Evolutionary conservation across 805 yeast species (phyloP).

Genomic region (Metschnikowia picachoensis): DNA sequence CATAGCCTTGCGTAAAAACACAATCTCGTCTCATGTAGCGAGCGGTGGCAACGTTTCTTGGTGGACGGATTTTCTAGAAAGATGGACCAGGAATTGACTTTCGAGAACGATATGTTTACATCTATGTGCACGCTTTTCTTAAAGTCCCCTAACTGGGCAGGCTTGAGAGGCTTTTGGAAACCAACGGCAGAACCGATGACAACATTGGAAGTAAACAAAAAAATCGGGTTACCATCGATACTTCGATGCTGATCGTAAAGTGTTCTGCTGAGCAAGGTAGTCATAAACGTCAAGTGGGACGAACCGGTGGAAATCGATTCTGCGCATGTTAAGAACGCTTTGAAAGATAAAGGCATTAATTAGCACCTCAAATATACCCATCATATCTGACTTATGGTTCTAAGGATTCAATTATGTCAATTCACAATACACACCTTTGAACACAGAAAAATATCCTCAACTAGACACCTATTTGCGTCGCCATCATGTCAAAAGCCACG

Average conservation of each 20-base stretch:
- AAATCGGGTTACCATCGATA: slow-evolving; percentile 79
- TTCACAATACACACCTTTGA: not conserved
- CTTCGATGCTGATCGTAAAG: slow-evolving; percentile 92
- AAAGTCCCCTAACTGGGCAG: slow-evolving; percentile 81
- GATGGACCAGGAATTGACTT: slow-evolving; percentile 96
- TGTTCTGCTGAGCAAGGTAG: slow-evolving; percentile 69
- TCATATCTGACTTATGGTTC: no score
- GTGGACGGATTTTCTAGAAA: slow-evolving; percentile 97
- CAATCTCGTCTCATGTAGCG: slow-evolving; percentile 53
- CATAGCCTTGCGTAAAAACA: slow-evolving; percentile 73
- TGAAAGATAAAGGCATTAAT: slow-evolving; percentile 40
- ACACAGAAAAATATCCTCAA: not conserved
- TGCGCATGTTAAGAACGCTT: slow-evolving; percentile 59
- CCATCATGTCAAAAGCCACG: slow-evolving; percentile 22
- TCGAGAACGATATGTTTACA: slow-evolving; percentile 72
- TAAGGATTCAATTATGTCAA: no score
- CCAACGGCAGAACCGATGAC: slow-evolving; percentile 92
- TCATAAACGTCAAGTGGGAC: slow-evolving; percentile 75
- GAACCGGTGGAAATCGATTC: slow-evolving; percentile 79
- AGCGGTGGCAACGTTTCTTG: slow-evolving; percentile 62
- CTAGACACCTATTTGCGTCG: not conserved
- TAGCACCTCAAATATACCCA: not conserved
- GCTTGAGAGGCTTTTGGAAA: slow-evolving; percentile 79
- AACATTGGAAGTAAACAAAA: slow-evolving; percentile 86
- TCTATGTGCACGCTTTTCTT: slow-evolving; percentile 70